Evolutionary conservation across 2,329 filamentous ascomycete species (phyloP).

Genomic region (Boeremia lycopersici): DNA sequence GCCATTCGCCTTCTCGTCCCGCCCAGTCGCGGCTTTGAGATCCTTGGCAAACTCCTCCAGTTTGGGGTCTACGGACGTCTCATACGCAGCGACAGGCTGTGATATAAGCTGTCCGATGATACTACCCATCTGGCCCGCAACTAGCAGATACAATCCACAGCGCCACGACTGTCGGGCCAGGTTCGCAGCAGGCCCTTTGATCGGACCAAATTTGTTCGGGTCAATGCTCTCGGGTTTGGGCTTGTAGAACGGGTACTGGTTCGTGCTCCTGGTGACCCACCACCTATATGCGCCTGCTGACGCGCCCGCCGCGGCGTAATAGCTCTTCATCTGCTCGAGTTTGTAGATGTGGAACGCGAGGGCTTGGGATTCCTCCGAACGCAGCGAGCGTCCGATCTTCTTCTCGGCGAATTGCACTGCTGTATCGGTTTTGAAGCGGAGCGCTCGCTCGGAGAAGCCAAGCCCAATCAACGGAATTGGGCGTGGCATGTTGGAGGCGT

Average conservation of each 20-base stretch:
- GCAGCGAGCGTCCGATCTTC: conserved; percentile 46
- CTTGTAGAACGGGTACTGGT: conserved; percentile 51
- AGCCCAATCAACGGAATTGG: conserved; percentile 45
- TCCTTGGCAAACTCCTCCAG: conserved; percentile 48
- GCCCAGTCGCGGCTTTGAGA: conserved; percentile 35
- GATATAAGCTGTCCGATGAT: conserved; percentile 43
- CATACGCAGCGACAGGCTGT: conserved; percentile 41
- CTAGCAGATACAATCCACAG: conserved; percentile 31
- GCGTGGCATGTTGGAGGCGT: conserved; percentile 46
- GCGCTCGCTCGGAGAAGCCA: conserved; percentile 33
- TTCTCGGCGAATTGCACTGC: conserved; percentile 42
- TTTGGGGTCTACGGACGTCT: conserved; percentile 48
- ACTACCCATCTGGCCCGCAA: conserved; percentile 39
- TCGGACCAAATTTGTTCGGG: conserved; percentile 46
- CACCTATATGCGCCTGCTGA: conserved; percentile 40
- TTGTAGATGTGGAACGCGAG: conserved; percentile 50
- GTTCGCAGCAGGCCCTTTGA: conserved; percentile 42
- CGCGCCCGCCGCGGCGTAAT: conserved; percentile 45
- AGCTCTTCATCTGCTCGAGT: conserved; percentile 46
- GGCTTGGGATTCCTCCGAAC: conserved; percentile 51
- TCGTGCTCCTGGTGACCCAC: conserved; percentile 42
- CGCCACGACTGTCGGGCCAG: conserved; percentile 36
- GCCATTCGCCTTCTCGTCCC: conserved; percentile 17
- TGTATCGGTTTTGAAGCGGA: conserved; percentile 38
- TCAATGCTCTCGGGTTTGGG: conserved; percentile 48